A percentile compares a stretch with the other conserved stretches of the same genome.
These are phyloP conservation scores for Boletus edulis DNA, from an alignment of 768 basidiomycete species.

Conservation along the genomic window DNA sequence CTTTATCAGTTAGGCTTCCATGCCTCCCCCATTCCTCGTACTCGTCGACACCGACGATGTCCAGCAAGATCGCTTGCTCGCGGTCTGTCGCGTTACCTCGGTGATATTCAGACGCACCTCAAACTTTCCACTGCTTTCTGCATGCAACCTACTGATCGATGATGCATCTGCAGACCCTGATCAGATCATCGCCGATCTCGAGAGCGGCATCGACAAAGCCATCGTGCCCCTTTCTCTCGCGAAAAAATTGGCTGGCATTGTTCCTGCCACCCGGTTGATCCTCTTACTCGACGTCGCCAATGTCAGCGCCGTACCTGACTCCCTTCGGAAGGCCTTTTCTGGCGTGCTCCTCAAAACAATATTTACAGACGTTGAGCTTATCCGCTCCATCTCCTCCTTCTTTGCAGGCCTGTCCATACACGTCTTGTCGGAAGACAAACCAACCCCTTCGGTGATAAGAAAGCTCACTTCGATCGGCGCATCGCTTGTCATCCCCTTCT, in stretches of 20 bases:
- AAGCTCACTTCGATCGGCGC: slow-evolving; percentile 58
- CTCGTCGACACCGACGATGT: slow-evolving; percentile 48
- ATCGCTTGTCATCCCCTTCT: slow-evolving; percentile 67
- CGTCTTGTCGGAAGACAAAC: slow-evolving; percentile 53
- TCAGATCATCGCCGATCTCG: slow-evolving; percentile 61
- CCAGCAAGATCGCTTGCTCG: slow-evolving; percentile 47
- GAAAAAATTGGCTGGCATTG: slow-evolving; percentile 60
- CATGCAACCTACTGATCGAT: slow-evolving; percentile 58
- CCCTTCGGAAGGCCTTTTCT: slow-evolving; percentile 67
- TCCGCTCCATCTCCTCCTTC: slow-evolving; percentile 74
- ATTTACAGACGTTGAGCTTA: slow-evolving; percentile 69
- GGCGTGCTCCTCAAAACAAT: slow-evolving; percentile 79
- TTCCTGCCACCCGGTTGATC: slow-evolving; percentile 71
- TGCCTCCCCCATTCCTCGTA: slow-evolving; percentile 49
- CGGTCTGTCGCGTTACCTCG: slow-evolving; percentile 76
- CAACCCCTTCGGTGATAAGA: slow-evolving; percentile 58
- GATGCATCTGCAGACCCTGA: slow-evolving; percentile 47
- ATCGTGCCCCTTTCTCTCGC: slow-evolving; percentile 68
- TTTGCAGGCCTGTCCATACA: slow-evolving; percentile 62
- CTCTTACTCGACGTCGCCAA: slow-evolving; percentile 75
- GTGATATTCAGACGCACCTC: slow-evolving; percentile 51
- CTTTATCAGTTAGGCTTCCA: background rate
- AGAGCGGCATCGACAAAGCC: slow-evolving; percentile 77
- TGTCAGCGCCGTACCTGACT: slow-evolving; percentile 73
- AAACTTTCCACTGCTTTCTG: slow-evolving; percentile 29